Percentiles rank a stretch among this genome's conserved stretches.
phyloP scores from a whole-genome alignment of 345 rosid species.

The Nephelium lappaceum region DNA sequence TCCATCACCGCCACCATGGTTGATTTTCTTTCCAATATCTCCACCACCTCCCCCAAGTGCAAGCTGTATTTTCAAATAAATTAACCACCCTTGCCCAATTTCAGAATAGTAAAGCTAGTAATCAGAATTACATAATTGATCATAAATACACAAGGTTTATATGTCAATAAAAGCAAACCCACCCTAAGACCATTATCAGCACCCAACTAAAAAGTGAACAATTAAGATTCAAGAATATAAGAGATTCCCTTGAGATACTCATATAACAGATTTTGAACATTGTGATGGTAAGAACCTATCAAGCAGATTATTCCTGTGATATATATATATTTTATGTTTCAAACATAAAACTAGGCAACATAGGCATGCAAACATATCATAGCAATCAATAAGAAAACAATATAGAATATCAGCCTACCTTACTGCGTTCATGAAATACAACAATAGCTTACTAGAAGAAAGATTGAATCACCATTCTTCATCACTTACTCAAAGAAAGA shows the following conservation, averaged over 20 bases:
- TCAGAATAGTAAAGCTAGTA: background rate
- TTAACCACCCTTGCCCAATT: constrained; percentile 19
- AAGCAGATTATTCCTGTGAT: background rate
- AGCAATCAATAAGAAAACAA: background rate
- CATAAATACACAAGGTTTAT: background rate
- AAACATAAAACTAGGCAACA: background rate
- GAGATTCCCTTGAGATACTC: background rate
- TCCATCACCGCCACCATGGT: constrained; percentile 93
- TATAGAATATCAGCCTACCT: background rate
- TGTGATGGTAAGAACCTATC: background rate
- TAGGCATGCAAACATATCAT: background rate
- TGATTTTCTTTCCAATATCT: constrained; percentile 83
- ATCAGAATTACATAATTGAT: background rate
- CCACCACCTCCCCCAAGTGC: constrained; percentile 94
- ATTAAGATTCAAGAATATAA: background rate
- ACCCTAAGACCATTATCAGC: background rate
- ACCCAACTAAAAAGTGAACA: background rate
- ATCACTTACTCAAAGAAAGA: too few species aligned
- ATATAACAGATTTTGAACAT: constrained; percentile 3
- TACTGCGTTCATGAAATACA: background rate
- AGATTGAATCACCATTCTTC: background rate
- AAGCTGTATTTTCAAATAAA: constrained; percentile 53
- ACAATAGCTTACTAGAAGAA: background rate
- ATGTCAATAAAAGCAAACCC: background rate
- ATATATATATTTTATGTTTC: background rate